These are phyloP conservation scores for Xylaria acuta DNA, from an alignment of 495 filamentous ascomycete genomes.

Conservation along the genomic window DNA sequence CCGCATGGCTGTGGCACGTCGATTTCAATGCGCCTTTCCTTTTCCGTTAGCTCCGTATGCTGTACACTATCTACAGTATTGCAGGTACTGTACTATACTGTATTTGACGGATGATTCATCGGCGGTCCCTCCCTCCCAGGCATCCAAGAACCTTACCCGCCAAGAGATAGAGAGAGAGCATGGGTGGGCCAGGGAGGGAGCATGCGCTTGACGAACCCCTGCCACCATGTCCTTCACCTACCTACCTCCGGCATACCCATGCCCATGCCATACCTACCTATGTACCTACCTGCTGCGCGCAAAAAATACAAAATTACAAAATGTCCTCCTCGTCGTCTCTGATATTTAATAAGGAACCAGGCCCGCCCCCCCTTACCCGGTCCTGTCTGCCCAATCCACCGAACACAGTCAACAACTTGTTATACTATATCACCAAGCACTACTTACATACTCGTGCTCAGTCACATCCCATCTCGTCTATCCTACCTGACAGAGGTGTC, in stretches of 20 bases:
- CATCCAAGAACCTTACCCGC: conserved; percentile 15
- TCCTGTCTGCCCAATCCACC: conserved; percentile 22
- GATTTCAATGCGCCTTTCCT: conserved; percentile 41
- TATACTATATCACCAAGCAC: conserved; percentile 7
- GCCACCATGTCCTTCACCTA: conserved; percentile 7
- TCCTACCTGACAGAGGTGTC: neutral
- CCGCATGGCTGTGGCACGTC: conserved; percentile 36
- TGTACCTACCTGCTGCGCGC: conserved; percentile 11
- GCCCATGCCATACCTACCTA: conserved; percentile 2
- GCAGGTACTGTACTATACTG: conserved; percentile 32
- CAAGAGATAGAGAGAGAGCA: neutral
- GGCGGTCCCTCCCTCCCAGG: conserved; percentile 16
- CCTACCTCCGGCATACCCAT: conserved; percentile 2
- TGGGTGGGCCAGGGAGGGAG: conserved; percentile 8
- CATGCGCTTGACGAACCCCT: conserved; percentile 7
- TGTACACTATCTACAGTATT: no score
- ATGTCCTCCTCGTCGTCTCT: conserved; percentile 26
- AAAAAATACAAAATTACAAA: conserved; percentile 27
- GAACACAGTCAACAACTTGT: conserved; percentile 21
- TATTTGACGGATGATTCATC: conserved; percentile 16
- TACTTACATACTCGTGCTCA: conserved; percentile 32
- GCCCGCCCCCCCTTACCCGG: conserved; percentile 15
- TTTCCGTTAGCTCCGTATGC: conserved; percentile 35
- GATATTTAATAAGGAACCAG: conserved; percentile 27
- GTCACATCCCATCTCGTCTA: conserved; percentile 44